A percentile compares a stretch with the other conserved stretches of the same genome.
Conservation (phyloP, 495 filamentous ascomycete genomes). For the Tuber brumale region DNA sequence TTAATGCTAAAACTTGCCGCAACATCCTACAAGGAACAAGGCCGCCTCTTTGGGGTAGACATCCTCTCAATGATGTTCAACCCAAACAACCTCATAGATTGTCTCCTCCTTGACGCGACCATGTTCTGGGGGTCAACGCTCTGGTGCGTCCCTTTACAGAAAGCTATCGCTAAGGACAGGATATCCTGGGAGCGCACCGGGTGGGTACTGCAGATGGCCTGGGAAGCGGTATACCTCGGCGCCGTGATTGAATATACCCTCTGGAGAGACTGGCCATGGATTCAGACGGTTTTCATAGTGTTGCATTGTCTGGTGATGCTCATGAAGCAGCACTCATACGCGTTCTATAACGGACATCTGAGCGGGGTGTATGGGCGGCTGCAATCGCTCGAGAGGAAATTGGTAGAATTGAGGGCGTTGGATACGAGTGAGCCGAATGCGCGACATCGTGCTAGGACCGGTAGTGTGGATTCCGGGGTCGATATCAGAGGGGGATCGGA, state of each 20-base stretch:
- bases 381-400: conserved; percentile 3
- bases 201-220: conserved; percentile 65
- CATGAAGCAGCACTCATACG: conserved; percentile 75
- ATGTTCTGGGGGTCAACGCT: conserved; percentile 57
- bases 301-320: conserved; percentile 64
- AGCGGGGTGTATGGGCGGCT: conserved; percentile 50
- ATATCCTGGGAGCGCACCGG: conserved; percentile 59
- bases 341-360: conserved; percentile 69
- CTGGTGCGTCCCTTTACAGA: conserved; percentile 54
- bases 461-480: conserved; percentile 11
- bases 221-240: conserved; percentile 58
- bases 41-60: conserved; percentile 59
- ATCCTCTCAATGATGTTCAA: conserved; percentile 62
- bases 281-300: conserved; percentile 61
- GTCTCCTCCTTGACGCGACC: conserved; percentile 59
- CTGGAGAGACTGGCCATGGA: conserved; percentile 69
- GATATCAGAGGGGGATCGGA: neutral
- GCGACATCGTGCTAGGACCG: neutral
- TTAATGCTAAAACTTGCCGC: conserved; percentile 57
- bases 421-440: conserved; percentile 11
- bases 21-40: conserved; percentile 58
- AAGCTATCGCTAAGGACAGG: conserved; percentile 49
- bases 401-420: conserved; percentile 1
- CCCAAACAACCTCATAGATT: conserved; percentile 55
- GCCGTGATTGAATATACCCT: conserved; percentile 55